These are phyloP conservation scores for Oidium heveae DNA, from an alignment of 2,329 filamentous ascomycete species.

Conservation along the genomic window DNA sequence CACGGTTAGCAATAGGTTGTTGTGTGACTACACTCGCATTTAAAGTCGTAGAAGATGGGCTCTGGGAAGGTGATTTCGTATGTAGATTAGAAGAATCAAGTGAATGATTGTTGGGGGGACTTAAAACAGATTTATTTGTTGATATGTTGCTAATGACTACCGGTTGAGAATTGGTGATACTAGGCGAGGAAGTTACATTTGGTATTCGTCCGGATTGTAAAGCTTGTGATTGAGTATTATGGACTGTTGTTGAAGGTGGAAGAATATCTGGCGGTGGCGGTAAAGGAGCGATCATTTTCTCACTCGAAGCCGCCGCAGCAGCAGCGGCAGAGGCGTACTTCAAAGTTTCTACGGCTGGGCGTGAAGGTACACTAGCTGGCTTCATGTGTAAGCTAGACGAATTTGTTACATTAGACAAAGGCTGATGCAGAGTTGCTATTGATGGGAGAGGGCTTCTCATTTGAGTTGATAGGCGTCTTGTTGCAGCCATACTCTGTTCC, in stretches of 20 bases:
- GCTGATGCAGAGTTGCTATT: conserved; percentile 66
- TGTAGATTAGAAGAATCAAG: conserved; percentile 14
- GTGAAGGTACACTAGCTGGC: conserved; percentile 62
- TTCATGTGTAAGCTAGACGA: conserved; percentile 53
- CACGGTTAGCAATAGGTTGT: conserved; percentile 21
- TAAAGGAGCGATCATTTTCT: conserved; percentile 82
- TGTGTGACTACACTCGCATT: conserved; percentile 19
- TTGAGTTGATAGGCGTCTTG: conserved; percentile 60
- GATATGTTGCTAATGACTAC: conserved; percentile 8
- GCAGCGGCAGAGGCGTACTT: conserved; percentile 95
- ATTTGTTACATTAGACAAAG: conserved; percentile 34
- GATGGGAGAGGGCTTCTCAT: conserved; percentile 87
- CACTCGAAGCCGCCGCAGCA: conserved; percentile 71
- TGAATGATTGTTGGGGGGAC: conserved; percentile 6
- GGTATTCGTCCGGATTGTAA: conserved; percentile 19
- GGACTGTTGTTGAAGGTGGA: conserved; percentile 15
- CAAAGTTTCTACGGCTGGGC: conserved; percentile 67
- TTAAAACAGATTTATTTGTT: conserved; percentile 15
- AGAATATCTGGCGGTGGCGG: conserved; percentile 50
- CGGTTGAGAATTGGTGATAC: conserved; percentile 22
- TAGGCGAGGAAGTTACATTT: conserved; percentile 32
- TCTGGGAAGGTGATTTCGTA: conserved; percentile 24
- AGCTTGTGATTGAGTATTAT: too few species aligned
- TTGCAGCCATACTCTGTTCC: conserved; percentile 29
- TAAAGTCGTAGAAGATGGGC: conserved; percentile 17